Percentiles rank a stretch among this genome's conserved stretches.
These are phyloP conservation scores for Colletotrichum lindemuthianum DNA, from an alignment of 2,329 filamentous ascomycete genomes.

Conservation along the genomic window DNA sequence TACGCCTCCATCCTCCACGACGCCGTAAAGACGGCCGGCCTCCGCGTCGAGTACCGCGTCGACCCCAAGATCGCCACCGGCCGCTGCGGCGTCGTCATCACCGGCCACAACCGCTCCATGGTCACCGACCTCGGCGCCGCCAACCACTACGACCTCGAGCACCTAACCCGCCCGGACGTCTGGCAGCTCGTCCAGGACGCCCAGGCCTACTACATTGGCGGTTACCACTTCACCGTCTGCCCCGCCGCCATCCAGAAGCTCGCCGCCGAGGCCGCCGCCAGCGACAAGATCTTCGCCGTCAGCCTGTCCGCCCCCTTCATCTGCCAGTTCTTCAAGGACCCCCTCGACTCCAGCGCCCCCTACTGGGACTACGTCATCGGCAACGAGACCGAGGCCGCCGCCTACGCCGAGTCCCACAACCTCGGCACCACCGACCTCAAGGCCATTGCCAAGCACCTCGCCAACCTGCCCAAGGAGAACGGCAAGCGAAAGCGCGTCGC, in stretches of 20 bases:
- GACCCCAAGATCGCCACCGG: slow-evolving; percentile 87
- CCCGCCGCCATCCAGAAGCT: slow-evolving; percentile 90
- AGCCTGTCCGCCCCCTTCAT: slow-evolving; percentile 97
- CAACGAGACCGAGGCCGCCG: slow-evolving; percentile 93
- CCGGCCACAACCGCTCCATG: slow-evolving; percentile 93
- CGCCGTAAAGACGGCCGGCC: slow-evolving; percentile 86
- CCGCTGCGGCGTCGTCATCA: slow-evolving; percentile 96
- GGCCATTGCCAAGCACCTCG: slow-evolving; percentile 86
- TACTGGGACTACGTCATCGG: slow-evolving; percentile 98
- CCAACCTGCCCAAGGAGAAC: slow-evolving; percentile 93
- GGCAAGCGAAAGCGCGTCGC: slow-evolving; percentile 82
- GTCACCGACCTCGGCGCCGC: slow-evolving; percentile 95
- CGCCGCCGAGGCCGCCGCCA: slow-evolving; percentile 85
- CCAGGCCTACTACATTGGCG: slow-evolving; percentile 90
- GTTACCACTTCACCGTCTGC: slow-evolving; percentile 97
- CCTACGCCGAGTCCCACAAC: slow-evolving; percentile 85
- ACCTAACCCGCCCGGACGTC: slow-evolving; percentile 89
- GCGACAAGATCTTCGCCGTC: slow-evolving; percentile 92
- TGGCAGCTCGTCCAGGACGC: slow-evolving; percentile 93
- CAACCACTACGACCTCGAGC: slow-evolving; percentile 95
- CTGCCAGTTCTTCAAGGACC: slow-evolving; percentile 96
- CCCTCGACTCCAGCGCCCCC: slow-evolving; percentile 82
- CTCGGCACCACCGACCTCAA: slow-evolving; percentile 80
- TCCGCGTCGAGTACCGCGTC: slow-evolving; percentile 94
- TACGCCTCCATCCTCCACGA: slow-evolving; percentile 89